Evolutionary conservation across 768 basidiomycete species (phyloP), one percentile per base, ranked within the genome.

Genomic region (Lactifluus subvellereus): DNA sequence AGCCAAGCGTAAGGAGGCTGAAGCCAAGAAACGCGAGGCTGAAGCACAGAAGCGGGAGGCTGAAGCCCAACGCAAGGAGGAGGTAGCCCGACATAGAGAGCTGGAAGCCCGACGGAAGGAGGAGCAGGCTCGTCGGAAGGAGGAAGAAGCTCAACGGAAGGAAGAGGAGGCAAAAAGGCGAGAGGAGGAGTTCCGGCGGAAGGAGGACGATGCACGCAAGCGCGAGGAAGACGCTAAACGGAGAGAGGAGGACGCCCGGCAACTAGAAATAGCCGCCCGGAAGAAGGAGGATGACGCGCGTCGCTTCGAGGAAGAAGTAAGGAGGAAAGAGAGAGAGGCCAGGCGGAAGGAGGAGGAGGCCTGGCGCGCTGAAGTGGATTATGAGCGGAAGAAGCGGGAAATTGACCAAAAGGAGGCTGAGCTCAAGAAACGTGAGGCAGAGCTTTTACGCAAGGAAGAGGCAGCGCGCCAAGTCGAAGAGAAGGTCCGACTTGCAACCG

Each of bases 141-240:
- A 76, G 54, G 73, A 74, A 40, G 75, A 76, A 13, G 76, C 72
- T 16, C 70, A 48, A 37, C 68, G 66, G 54, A 73, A 71, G 5
- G 72, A 74, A 22, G 70, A 72, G 43, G 71, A 71, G 7, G 69
- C 72, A 4, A 67, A 49, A 45, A 61, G 42, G 50, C 72, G 70
- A 6, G 73, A 74, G 49, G 70, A 72, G 60, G 72, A 72, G n/a
- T 67, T 71, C 9, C 67, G 54, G 58, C 62, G 55, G 54, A 68
- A 61, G 43, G 75, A 77, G 58, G 74, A 73, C 38, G 73, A 74
- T 4, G 60, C 74, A 38, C 72, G 68, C 64, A 72, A 61, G 67
- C 75, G 69, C 52, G 77, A 73, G 32, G 77, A 77, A 18, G 79
- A 79, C 32, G 69, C 72, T 1, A 68, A 60, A 57, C 69, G 70